These are phyloP conservation scores for Fusarium caatingaense DNA, from an alignment of 2,329 filamentous ascomycete genomes.

Conservation along the genomic window DNA sequence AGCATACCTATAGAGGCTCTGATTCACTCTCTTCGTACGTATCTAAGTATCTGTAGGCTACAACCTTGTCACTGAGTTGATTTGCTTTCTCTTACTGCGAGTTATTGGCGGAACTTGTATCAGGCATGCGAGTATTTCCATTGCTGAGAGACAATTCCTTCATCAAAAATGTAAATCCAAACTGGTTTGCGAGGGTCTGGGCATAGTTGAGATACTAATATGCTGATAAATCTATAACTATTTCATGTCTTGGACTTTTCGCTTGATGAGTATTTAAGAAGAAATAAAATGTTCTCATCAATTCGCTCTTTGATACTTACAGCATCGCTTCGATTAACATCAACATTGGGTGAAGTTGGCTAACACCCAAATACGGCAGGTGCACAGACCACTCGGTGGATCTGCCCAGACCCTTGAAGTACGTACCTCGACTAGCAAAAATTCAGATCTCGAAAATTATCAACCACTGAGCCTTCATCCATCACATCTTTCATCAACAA, in stretches of 20 bases:
- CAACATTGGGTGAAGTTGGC: not conserved
- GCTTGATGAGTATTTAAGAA: not conserved
- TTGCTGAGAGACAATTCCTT: not conserved
- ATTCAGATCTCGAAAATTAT: slow-evolving; percentile 30
- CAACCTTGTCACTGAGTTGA: rapidly evolving
- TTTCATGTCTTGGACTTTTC: not conserved
- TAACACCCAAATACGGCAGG: slow-evolving; percentile 10
- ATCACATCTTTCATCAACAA: slow-evolving; percentile 15
- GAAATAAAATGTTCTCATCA: not conserved
- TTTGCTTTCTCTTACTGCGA: rapidly evolving
- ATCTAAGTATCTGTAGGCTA: not conserved
- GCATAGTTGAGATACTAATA: not conserved
- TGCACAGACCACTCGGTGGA: slow-evolving; percentile 12
- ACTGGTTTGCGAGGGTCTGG: not conserved
- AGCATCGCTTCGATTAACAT: not conserved
- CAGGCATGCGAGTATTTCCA: not conserved
- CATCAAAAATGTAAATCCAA: not conserved
- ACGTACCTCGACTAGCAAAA: slow-evolving; percentile 29
- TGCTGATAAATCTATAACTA: rapidly evolving
- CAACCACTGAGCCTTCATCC: slow-evolving; percentile 13
- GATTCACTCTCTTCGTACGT: not conserved
- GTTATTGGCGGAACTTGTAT: not conserved
- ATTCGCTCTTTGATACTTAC: not conserved
- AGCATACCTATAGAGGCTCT: not conserved
- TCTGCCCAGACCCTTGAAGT: slow-evolving; percentile 5